Base-by-base conservation (phyloP, 2,329 filamentous ascomycete species). In the Hypoxylon sp. region DNA sequence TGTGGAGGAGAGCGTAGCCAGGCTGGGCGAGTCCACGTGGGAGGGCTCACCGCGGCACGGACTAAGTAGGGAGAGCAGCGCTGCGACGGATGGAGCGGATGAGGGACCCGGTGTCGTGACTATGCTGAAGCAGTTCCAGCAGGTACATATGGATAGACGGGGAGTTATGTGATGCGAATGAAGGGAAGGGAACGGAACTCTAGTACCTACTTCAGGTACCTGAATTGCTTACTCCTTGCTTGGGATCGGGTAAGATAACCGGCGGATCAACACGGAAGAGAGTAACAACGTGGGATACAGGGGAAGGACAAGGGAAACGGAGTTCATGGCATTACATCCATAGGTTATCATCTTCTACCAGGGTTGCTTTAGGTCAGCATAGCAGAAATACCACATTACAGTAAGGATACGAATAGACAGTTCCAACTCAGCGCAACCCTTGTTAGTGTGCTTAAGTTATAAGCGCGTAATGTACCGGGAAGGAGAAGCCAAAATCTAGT, bases 1-100 rank as follows among this genome's bases (percentile, higher is more conserved):
- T 30, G 72, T 87, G 70, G 87, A 87, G 75, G 84, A 85, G 46
- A 82, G 81, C 21, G 82, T 81, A 0, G 83, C 81, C 0, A 82
- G 79, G 0, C 83, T 87, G 74, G 91, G 82, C 62, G 88, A 86
- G 80, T 89, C 87, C 2, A 83, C 83, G 7, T 89, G 87, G 87
- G 85, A 89, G 75, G 87, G 85, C 14, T 86, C 85, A 2, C 86
- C 86, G 1, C 81, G 81, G 0, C 83, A 82, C 63, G 83, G 80
- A 0, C 69, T 87, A 17, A 86, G 83, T 46, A 81, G 85, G 28
- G 86, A 88, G 68, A 85, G 82, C 68, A 89, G 86, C 72, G 80
- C 62, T 2, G 72, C 79, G 5, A 80, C 80, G 17, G 79, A 79
- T 0, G 82, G 82, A 17, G 38, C 38, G 10, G 84, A 84, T 43